phyloP scores from a whole-genome alignment of 768 basidiomycete genomes.

The Boletus rufocinnamomeus region DNA sequence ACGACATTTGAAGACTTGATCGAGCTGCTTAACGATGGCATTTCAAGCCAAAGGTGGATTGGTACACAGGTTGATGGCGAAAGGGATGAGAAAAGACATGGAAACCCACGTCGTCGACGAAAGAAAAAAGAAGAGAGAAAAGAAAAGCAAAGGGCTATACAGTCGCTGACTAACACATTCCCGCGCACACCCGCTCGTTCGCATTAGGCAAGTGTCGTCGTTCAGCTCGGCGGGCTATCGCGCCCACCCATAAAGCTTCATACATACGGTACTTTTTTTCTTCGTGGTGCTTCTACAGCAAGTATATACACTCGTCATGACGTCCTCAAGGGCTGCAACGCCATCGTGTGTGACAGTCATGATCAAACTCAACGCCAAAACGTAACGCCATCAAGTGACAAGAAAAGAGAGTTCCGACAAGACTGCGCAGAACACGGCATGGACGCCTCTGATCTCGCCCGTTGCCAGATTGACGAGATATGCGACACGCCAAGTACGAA shows the following conservation, averaged over 20 bases:
- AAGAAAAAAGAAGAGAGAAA: background rate
- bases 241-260: no score
- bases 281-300: no score
- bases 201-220: slow-evolving; percentile 27
- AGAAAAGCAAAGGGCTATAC: slow-evolving; percentile 15
- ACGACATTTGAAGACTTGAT: background rate
- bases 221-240: slow-evolving; percentile 5
- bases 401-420: background rate
- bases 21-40: background rate
- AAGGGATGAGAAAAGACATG: background rate
- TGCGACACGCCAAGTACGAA: background rate
- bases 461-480: background rate
- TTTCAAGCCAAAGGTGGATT: background rate
- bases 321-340: background rate
- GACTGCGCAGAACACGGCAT: background rate
- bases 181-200: slow-evolving; percentile 8
- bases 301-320: background rate
- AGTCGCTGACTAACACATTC: slow-evolving; percentile 28
- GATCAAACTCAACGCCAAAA: no score
- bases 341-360: no score
- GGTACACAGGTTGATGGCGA: background rate
- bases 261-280: no score
- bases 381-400: background rate
- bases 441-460: background rate
- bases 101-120: no score